These are phyloP conservation scores for Trypanosomatidae sp. DNA, from an alignment of 208 protist species.

Conservation along the genomic window DNA sequence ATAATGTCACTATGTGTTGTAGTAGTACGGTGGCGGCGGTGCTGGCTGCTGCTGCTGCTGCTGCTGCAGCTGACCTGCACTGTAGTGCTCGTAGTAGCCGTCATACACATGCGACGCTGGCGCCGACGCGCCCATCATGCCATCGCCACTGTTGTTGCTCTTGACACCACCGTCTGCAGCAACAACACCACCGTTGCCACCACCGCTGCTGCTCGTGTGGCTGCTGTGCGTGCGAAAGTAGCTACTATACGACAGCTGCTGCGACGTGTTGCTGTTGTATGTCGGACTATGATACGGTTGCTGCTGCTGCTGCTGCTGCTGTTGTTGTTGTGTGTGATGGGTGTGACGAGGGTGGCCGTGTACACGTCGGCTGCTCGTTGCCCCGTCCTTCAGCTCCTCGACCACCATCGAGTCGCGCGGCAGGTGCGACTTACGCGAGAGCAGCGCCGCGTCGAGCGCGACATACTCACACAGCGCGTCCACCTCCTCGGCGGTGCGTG, in stretches of 20 bases:
- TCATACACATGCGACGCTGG: no score
- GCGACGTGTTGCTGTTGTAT: no score
- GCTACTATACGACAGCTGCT: no score
- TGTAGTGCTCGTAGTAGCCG: no score
- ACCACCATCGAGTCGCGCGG: slow-evolving; percentile 74
- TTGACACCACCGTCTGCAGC: no score
- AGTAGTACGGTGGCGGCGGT: no score
- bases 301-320: slow-evolving; percentile 1
- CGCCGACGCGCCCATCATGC: no score
- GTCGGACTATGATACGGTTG: not conserved
- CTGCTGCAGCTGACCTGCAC: no score
- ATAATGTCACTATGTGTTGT: no score
- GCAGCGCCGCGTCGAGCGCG: slow-evolving; percentile 30
- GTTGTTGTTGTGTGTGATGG: not conserved
- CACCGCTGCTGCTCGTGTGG: not conserved
- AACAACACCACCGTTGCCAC: slow-evolving; percentile 3
- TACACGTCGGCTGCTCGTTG: slow-evolving; percentile 1
- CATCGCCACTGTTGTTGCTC: no score
- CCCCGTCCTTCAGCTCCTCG: slow-evolving; percentile 56
- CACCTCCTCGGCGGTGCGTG: slow-evolving; percentile 45
- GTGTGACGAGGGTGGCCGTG: slow-evolving; percentile 3
- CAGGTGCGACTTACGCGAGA: slow-evolving; percentile 45
- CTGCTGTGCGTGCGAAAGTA: no score
- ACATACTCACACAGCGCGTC: slow-evolving; percentile 73
- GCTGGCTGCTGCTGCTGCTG: no score